Conservation (phyloP, 1,139 yeast species). For the Scheffersomyces illinoinensis region DNA sequence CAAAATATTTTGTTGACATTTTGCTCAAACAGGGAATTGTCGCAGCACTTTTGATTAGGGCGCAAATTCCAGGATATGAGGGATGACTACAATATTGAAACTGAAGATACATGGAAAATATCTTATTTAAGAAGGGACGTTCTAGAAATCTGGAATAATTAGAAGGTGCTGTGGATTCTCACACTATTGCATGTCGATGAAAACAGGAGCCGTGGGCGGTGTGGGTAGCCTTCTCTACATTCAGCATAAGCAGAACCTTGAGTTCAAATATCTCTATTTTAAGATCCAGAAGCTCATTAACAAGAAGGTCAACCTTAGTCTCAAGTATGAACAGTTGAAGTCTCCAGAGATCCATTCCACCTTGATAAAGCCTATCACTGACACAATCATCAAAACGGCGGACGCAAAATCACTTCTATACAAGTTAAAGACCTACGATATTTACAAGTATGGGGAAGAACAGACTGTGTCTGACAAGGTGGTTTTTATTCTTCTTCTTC, state of each 20-base stretch:
- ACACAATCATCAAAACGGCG: slow-evolving; percentile 28
- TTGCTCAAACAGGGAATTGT: neutral
- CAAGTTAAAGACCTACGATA: slow-evolving; percentile 5
- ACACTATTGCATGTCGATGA: slow-evolving; percentile 2
- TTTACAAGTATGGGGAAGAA: slow-evolving; percentile 6
- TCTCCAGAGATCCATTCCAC: slow-evolving; percentile 55
- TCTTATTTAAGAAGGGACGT: neutral
- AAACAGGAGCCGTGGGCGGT: slow-evolving; percentile 9
- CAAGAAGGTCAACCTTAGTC: slow-evolving; percentile 44
- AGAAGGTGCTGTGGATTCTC: neutral
- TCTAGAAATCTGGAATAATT: neutral
- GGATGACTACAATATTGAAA: neutral
- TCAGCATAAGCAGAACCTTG: slow-evolving; percentile 17
- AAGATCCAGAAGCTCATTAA: slow-evolving; percentile 38
- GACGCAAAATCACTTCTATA: slow-evolving; percentile 12
- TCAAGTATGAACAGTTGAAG: slow-evolving; percentile 57
- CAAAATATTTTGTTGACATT: neutral
- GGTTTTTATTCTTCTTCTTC: slow-evolving; percentile 35
- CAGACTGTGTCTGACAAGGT: slow-evolving; percentile 25
- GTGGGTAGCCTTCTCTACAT: slow-evolving; percentile 3
- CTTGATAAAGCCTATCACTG: slow-evolving; percentile 50
- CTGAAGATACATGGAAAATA: neutral
- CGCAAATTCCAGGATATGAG: neutral
- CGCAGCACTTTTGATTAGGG: neutral
- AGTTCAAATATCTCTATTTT: slow-evolving; percentile 43